Evolutionary conservation across 2,329 filamentous ascomycete genomes (phyloP), one percentile per base, ranked within the genome.

Genomic region (Elsinoe ampelina): DNA sequence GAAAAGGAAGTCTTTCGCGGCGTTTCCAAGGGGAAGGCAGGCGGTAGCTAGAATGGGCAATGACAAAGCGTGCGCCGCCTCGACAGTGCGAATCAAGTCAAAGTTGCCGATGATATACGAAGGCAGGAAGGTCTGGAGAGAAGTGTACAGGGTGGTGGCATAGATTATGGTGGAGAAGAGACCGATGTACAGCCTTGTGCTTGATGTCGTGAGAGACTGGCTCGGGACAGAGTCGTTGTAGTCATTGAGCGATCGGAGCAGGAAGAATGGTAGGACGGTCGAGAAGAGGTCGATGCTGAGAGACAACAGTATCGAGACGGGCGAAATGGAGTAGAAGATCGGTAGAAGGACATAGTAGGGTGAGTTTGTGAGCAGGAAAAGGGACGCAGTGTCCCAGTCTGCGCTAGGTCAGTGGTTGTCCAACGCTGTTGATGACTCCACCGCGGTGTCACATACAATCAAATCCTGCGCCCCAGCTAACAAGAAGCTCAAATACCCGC

Each of bases 1-100:
- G 69, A 95, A 95, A 62, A 96, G 81, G 68, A 95, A 92, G 45
- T 80, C 79, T 60, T 83, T 83, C 3, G 85, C 83, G 0, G 88
- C 86, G 60, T 82, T 75, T 2, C 90, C 91, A 15, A 87, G 77
- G 1, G 85, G 83, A 2, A 89, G 71, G 48, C 87, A 76, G 7
- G 79, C 76, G 39, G 79, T 69, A 36, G 82, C 48, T 10, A 77
- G 63, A 6, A 65, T 59, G 19, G 67, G 45, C 5, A 72, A 80
- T 1, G 80, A 80, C 10, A 85, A 80, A 19, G 79, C 74, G 67
- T 92, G 83, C 2, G 84, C 86, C 11, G 80, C 77, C 60, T 81
- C 79, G 50, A 96, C 75, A 30, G 83, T 85, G 5, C 80, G 79
- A 54, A 96, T 78, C 57, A 77, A 79, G n/a, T 79, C 73, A 66